These are phyloP conservation scores for Alternaria sp. DNA, from an alignment of 2,329 filamentous ascomycete genomes.

Conservation along the genomic window DNA sequence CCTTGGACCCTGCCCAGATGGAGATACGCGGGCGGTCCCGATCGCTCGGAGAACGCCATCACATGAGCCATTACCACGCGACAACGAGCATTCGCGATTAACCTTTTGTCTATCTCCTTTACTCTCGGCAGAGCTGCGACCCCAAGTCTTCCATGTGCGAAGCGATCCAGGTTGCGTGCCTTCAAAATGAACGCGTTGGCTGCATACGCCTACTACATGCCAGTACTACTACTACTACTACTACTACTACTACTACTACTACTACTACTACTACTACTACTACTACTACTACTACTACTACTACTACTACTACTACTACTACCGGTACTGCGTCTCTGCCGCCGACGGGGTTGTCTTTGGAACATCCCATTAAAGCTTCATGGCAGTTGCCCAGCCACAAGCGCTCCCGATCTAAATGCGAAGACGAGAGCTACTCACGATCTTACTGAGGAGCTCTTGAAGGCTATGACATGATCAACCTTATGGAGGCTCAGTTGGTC, in stretches of 20 bases:
- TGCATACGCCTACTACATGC: background rate
- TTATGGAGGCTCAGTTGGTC: background rate
- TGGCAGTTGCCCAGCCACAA: background rate
- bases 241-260: background rate
- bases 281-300: background rate
- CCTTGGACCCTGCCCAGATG: conserved; percentile 6
- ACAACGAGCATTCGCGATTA: background rate
- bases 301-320: background rate
- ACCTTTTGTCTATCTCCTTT: background rate
- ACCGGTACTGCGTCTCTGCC: no score
- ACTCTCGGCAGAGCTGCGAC: background rate
- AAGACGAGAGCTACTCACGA: background rate
- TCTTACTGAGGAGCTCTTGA: background rate
- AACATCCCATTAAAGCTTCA: background rate
- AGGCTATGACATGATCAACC: background rate
- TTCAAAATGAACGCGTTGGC: background rate
- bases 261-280: background rate
- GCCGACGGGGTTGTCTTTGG: background rate
- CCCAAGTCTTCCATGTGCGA: background rate
- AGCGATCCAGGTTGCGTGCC: background rate
- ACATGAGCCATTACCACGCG: background rate
- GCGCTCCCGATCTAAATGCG: background rate
- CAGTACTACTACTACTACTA: background rate
- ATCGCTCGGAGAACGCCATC: conserved; percentile 25
- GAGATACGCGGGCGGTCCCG: conserved; percentile 37